Base-by-base conservation (phyloP, 106 monocot species). In the Dioscorea dumetorum region DNA sequence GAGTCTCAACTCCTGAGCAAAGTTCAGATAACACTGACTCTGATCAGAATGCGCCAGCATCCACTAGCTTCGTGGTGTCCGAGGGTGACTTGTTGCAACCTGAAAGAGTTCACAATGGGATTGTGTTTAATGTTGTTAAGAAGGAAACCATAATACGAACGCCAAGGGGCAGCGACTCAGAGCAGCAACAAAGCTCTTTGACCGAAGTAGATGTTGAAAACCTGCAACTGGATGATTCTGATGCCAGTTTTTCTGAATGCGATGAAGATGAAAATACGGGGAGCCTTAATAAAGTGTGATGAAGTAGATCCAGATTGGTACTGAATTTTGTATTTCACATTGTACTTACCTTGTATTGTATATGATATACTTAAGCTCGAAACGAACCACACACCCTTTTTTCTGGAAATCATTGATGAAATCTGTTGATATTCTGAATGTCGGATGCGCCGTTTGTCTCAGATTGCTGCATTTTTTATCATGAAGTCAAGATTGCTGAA, bases 61-160 rank as follows among this genome's bases (percentile, higher is more conserved):
- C 72, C 4, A 75, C 72, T 11, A 91, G 91, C 62, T 81, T 92
- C 50, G 59, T 92, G 73, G 86, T 97, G 22, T 82, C 84, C 22
- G 84, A 97, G 24, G 91, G 86, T 11, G 95, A 97, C 62, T 60
- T 92, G 16, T 58, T 97, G 80, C 86, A 86, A 52, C 88, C 92
- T 13, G 95, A 88, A 68, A 86, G 83, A 70, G 80, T 73, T 35
- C 35, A 76, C n/a, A 84, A 82, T 65, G 89, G 95, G 12, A 82
- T 97, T 65, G 68, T 92, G 52, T 82, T 92, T 22, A 91, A 82
- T 79, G 81, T 89, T 24, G 78, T 92, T 48, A 92, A 56, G 76
- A 91, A 76, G 67, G 86, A 92, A 49, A 70, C 48, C 41, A 28
- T 88, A n/a, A 65, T 50, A 22, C 67, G 61, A 48, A 33, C 22